Evolutionary conservation across 2,329 filamentous ascomycete genomes (phyloP).

Genomic region (Juglanconis juglandina): DNA sequence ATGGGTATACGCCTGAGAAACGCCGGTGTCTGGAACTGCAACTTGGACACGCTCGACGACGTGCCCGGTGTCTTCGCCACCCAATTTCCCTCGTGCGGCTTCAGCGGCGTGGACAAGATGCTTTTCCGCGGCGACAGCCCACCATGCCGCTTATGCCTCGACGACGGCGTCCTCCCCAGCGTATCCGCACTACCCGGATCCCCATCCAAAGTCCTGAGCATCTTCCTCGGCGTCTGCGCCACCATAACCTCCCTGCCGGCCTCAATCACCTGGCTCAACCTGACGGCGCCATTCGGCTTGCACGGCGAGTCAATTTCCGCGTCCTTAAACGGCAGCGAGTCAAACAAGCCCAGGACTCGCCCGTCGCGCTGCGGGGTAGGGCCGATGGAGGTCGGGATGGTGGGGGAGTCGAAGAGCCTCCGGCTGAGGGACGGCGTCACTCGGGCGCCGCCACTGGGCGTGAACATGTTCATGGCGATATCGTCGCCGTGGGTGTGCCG

Average conservation of each 20-base stretch:
- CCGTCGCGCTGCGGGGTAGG: constrained; percentile 80
- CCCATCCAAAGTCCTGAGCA: constrained; percentile 22
- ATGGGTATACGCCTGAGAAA: constrained; percentile 60
- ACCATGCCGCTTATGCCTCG: constrained; percentile 54
- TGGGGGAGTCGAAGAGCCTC: constrained; percentile 55
- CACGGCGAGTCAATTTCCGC: constrained; percentile 44
- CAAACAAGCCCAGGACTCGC: constrained; percentile 73
- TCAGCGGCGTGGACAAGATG: constrained; percentile 52
- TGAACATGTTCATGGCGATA: constrained; percentile 22
- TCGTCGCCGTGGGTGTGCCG: constrained; percentile 17
- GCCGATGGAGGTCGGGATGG: constrained; percentile 60
- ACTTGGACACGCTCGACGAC: constrained; percentile 45
- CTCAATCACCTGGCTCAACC: constrained; percentile 22
- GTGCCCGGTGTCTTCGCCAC: constrained; percentile 41
- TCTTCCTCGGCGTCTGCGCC: constrained; percentile 47
- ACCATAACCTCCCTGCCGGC: constrained; percentile 30
- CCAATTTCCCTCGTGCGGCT: constrained; percentile 40
- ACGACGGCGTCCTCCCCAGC: constrained; percentile 49
- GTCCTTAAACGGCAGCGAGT: constrained; percentile 56
- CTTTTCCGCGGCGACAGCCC: constrained; percentile 13
- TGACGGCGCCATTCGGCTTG: constrained; percentile 35
- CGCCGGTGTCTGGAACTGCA: constrained; percentile 65
- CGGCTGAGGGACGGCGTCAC: constrained; percentile 55
- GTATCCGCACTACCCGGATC: constrained; percentile 29
- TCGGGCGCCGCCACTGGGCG: constrained; percentile 32